These are phyloP conservation scores for Yamadazyma sp. DNA, from an alignment of 1,139 yeast species.

Conservation along the genomic window DNA sequence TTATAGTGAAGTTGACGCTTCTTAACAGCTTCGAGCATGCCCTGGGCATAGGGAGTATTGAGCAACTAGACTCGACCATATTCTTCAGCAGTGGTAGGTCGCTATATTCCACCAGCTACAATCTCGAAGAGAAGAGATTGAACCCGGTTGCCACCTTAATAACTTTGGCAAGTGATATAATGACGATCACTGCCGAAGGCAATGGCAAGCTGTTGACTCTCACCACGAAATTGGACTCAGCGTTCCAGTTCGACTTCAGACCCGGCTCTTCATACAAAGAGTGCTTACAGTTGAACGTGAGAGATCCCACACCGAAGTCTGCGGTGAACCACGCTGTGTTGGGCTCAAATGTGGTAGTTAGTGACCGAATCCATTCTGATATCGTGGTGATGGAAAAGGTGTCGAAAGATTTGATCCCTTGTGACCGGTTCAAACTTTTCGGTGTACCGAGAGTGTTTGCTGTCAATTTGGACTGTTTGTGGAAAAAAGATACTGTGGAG, in stretches of 20 bases:
- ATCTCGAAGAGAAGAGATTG: conserved; percentile 37
- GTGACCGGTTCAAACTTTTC: conserved; percentile 22
- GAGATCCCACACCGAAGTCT: conserved; percentile 39
- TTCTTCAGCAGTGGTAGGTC: conserved; percentile 34
- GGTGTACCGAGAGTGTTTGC: conserved; percentile 44
- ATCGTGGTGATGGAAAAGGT: conserved; percentile 28
- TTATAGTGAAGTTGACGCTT: conserved; percentile 27
- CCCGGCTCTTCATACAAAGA: conserved; percentile 7
- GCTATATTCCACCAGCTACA: conserved; percentile 40
- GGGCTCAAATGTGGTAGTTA: conserved; percentile 28
- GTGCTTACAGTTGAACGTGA: conserved; percentile 19
- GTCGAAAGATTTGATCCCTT: conserved; percentile 9
- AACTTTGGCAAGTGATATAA: conserved; percentile 39
- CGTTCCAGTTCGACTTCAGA: conserved; percentile 26
- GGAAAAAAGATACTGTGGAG: conserved; percentile 24
- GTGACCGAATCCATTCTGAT: conserved; percentile 46
- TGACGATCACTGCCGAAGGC: conserved; percentile 28
- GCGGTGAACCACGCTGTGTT: conserved; percentile 39
- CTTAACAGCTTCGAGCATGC: conserved; percentile 37
- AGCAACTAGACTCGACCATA: conserved; percentile 36
- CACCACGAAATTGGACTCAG: conserved; percentile 44
- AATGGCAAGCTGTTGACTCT: conserved; percentile 22
- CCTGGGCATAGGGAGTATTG: conserved; percentile 37
- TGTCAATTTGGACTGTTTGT: conserved; percentile 31
- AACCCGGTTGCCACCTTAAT: conserved; percentile 26